Evolutionary conservation across 2,329 filamentous ascomycete species (phyloP).

Genomic region (Pseudogymnoascus sp.): DNA sequence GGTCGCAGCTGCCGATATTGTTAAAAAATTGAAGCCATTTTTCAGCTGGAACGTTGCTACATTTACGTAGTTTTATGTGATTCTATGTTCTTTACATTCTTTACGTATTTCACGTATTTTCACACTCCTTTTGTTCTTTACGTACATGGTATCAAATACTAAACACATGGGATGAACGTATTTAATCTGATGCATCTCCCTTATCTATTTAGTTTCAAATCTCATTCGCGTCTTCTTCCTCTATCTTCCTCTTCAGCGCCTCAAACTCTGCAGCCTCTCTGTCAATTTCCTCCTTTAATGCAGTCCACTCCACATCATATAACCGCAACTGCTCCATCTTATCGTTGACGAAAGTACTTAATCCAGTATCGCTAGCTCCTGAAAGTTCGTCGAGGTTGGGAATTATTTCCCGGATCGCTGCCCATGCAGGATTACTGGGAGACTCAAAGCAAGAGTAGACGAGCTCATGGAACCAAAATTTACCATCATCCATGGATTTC

Average conservation of each 20-base stretch:
- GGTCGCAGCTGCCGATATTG: too few species aligned
- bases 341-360: background rate
- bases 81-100: too few species aligned
- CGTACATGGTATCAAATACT: too few species aligned
- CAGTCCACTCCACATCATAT: background rate
- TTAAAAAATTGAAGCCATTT: too few species aligned
- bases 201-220: background rate
- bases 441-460: slow-evolving; percentile 13
- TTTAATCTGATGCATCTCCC: background rate
- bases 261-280: background rate
- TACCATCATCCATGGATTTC: slow-evolving; percentile 15
- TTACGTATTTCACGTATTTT: too few species aligned
- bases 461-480: slow-evolving; percentile 15
- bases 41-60: too few species aligned
- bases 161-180: too few species aligned
- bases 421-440: slow-evolving; percentile 8
- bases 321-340: background rate
- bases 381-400: background rate
- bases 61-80: too few species aligned
- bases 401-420: background rate
- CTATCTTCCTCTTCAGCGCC: background rate
- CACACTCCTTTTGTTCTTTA: too few species aligned
- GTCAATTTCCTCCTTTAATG: background rate
- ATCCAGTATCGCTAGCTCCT: background rate
- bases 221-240: background rate